These are phyloP conservation scores for Globisporangium middletonii DNA, from an alignment of 352 stramenopile species.

Conservation along the genomic window DNA sequence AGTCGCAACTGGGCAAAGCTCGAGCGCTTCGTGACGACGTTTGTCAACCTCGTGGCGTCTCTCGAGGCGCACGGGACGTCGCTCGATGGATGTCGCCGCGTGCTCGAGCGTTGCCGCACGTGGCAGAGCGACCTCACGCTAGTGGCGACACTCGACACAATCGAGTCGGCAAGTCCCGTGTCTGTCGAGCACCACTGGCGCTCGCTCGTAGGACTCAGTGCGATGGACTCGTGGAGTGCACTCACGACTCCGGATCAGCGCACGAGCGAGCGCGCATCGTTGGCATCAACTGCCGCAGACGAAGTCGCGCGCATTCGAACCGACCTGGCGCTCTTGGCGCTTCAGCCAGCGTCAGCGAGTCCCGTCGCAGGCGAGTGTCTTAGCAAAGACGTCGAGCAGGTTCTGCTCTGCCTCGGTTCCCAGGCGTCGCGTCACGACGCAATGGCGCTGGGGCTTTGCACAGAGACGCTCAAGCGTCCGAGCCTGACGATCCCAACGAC, in stretches of 20 bases:
- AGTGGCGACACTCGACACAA: constrained; percentile 19
- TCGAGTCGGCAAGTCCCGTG: background rate
- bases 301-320: constrained; percentile 9
- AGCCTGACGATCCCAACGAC: background rate
- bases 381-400: constrained; percentile 28
- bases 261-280: background rate
- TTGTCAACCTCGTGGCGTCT: constrained; percentile 21
- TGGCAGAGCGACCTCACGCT: constrained; percentile 35
- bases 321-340: constrained; percentile 20
- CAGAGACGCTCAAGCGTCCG: no score
- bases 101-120: constrained; percentile 24
- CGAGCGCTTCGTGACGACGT: constrained; percentile 19
- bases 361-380: constrained; percentile 30
- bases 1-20: constrained; percentile 41
- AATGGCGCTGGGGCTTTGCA: background rate
- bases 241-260: constrained; percentile 11
- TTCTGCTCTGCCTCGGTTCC: constrained; percentile 16
- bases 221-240: constrained; percentile 21
- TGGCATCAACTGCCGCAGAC: constrained; percentile 1
- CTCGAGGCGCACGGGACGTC: constrained; percentile 15
- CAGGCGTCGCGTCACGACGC: background rate
- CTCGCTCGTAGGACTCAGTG: background rate
- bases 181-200: background rate
- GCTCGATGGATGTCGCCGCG: constrained; percentile 21
- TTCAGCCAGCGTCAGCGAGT: constrained; percentile 26